Evolutionary conservation across 2,329 filamentous ascomycete genomes (phyloP), one percentile per base, ranked within the genome.

Genomic region (Diaporthe sp.): DNA sequence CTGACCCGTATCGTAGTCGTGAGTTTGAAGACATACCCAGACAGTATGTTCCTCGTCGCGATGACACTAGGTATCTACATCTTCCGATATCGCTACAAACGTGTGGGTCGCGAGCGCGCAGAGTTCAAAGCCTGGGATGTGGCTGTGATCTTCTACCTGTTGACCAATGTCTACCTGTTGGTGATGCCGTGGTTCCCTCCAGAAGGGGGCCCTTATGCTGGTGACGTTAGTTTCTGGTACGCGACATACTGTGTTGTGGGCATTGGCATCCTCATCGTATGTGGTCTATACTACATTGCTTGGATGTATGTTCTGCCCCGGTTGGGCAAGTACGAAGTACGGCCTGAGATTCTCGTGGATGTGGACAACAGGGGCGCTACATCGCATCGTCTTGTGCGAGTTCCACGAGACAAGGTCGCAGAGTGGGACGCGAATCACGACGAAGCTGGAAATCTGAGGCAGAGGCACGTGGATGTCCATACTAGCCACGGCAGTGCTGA

Each of bases 121-220:
- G 87, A 88, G 7, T 93, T 92, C 81, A 84, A 82, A 17, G 87
- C 89, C 0, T 93, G 90, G 91, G 80, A 90, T 74, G 74, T 88
- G 0, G 85, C 87, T 0, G 82, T 93, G 0, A 79, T 87, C 10
- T 92, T 93, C 81, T 90, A 87, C 55, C 86, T 91, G 39, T 79
- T 89, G 0, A 83, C 89, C 0, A 89, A 92, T 70, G 74, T 91
- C 0, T 93, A 90, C 74, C 83, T 93, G 57, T 83, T 94, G 3
- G 86, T 91, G 17, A 92, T 92, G 86, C 92, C 92, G 0, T 94
- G 92, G 92, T 91, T 90, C 77, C 92, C 92, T 4, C 92, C 92
- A 0, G 84, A 86, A 3, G 87, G 84, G 1, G 92, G 92, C 44
- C 65, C 46, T 28, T 68, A 68, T n/a, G 89, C 88, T 0, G 92